Evolutionary conservation across 2,329 filamentous ascomycete species (phyloP).

Genomic region (Rhytidhysteron rufulum): DNA sequence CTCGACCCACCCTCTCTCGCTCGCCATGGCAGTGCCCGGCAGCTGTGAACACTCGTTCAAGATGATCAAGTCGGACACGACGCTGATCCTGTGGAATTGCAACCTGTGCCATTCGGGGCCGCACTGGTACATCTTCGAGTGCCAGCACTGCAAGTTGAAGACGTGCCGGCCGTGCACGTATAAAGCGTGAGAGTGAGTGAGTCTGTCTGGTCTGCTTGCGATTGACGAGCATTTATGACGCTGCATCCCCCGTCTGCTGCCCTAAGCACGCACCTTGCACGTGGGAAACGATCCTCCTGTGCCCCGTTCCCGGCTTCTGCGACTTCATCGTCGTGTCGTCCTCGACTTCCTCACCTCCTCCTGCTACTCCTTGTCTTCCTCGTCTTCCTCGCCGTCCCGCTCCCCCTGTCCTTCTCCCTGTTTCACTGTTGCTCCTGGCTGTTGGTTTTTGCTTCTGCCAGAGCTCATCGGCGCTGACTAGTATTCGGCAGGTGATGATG

Average conservation of each 20-base stretch:
- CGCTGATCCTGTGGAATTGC: conserved; percentile 50
- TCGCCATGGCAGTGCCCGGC: conserved; percentile 45
- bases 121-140: conserved; percentile 51
- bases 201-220: not conserved
- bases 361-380: no score
- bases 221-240: no score
- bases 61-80: conserved; percentile 51
- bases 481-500: not conserved
- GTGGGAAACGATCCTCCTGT: not conserved
- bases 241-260: no score
- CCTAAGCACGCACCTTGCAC: conserved; percentile 1
- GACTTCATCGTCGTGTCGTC: not conserved
- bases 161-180: conserved; percentile 45
- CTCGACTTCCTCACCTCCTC: not conserved
- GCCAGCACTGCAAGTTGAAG: conserved; percentile 49
- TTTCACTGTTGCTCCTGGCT: no score
- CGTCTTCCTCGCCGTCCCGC: no score
- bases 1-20: conserved; percentile 5
- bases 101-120: conserved; percentile 49
- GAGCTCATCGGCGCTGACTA: not conserved
- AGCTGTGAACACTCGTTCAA: conserved; percentile 48
- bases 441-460: no score
- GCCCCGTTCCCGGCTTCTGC: not conserved
- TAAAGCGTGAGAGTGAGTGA: conserved; percentile 35
- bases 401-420: no score